Evolutionary conservation across 2,329 filamentous ascomycete species (phyloP).

Genomic region (Herpotrichia juniperi): DNA sequence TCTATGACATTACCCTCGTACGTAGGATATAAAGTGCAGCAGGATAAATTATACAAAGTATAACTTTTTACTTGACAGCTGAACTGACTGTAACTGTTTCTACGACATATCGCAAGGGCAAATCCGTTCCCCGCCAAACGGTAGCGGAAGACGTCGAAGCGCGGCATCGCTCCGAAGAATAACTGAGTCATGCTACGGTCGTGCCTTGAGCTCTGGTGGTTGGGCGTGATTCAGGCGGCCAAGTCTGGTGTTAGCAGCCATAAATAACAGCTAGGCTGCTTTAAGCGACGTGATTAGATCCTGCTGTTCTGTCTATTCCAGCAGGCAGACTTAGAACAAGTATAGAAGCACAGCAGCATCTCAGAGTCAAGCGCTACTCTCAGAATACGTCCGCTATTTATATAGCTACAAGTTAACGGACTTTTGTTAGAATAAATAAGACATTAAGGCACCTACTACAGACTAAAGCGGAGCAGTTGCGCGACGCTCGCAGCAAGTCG

Average conservation of each 20-base stretch:
- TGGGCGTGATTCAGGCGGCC: not conserved
- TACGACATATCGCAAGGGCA: too few species aligned
- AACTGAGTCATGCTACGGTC: not conserved
- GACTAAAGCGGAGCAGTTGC: conserved; percentile 1
- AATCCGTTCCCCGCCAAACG: too few species aligned
- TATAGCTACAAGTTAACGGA: not conserved
- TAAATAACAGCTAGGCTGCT: conserved; percentile 4
- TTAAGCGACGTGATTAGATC: not conserved
- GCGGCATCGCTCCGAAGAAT: not conserved
- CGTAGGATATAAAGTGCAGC: too few species aligned
- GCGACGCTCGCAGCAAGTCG: not conserved
- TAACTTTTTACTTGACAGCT: too few species aligned
- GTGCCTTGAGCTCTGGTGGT: not conserved
- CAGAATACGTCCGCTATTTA: not conserved
- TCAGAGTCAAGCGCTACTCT: not conserved
- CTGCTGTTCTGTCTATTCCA: not conserved
- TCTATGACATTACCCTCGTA: too few species aligned
- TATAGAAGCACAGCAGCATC: conserved; percentile 2
- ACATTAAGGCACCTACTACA: not conserved
- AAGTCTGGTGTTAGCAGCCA: conserved; percentile 1
- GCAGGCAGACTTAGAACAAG: conserved; percentile 1
- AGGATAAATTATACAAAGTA: too few species aligned
- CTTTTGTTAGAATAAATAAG: not conserved
- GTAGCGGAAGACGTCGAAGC: not conserved
- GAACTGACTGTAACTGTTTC: too few species aligned